A percentile compares a stretch with the other conserved stretches of the same genome.
These are phyloP conservation scores for Globisporangium barbulae DNA, from an alignment of 352 stramenopile genomes.

Conservation along the genomic window DNA sequence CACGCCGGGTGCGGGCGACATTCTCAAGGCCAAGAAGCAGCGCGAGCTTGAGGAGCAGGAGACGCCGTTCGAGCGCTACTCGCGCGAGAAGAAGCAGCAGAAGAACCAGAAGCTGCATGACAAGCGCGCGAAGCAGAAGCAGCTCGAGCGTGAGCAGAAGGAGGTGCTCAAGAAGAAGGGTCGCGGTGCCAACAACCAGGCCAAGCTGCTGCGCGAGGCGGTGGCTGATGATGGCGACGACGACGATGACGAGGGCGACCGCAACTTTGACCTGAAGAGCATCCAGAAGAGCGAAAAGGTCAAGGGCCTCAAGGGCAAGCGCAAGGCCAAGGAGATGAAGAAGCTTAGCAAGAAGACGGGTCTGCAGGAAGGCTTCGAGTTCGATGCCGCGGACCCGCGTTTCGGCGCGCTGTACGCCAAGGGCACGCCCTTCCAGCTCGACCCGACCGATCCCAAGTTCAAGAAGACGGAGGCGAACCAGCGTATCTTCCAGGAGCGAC, in stretches of 20 bases:
- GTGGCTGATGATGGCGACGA: conserved; percentile 40
- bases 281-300: conserved; percentile 71
- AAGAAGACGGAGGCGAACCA: conserved; percentile 78
- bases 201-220: conserved; percentile 54
- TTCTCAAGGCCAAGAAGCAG: conserved; percentile 74
- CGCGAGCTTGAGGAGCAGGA: conserved; percentile 74
- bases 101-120: conserved; percentile 85
- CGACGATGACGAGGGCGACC: conserved; percentile 41
- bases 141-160: conserved; percentile 57
- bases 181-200: conserved; percentile 31
- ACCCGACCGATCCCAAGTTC: conserved; percentile 84
- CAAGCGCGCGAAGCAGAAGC: conserved; percentile 63
- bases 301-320: conserved; percentile 76
- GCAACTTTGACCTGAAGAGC: conserved; percentile 86
- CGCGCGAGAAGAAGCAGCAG: conserved; percentile 82
- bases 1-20: conserved; percentile 57
- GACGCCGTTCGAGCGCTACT: conserved; percentile 82
- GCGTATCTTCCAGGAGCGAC: conserved; percentile 75
- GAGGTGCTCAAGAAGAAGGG: conserved; percentile 68
- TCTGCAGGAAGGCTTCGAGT: conserved; percentile 73
- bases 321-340: conserved; percentile 69
- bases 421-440: conserved; percentile 74
- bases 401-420: conserved; percentile 77
- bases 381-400: conserved; percentile 69
- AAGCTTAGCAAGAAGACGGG: conserved; percentile 63